phyloP scores from a whole-genome alignment of 2,329 filamentous ascomycete genomes.

The Colletotrichum sp. region DNA sequence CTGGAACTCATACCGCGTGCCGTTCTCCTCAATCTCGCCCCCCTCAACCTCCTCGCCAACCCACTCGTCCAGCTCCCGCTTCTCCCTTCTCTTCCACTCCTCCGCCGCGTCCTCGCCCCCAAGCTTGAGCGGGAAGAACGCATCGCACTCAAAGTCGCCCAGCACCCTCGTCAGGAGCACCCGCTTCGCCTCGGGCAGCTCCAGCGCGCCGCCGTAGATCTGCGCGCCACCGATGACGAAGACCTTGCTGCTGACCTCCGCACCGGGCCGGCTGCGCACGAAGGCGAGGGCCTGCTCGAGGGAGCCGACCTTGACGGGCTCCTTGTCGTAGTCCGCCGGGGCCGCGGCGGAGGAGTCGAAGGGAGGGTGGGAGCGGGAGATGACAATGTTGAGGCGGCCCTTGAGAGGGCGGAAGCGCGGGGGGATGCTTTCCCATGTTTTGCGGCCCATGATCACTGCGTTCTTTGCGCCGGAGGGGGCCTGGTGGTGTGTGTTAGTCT shows the following conservation, averaged over 20 bases:
- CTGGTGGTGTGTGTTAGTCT: constrained; percentile 22
- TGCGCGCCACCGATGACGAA: constrained; percentile 92
- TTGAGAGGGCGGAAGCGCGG: constrained; percentile 78
- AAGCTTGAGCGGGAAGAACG: constrained; percentile 70
- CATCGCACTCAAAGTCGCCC: constrained; percentile 77
- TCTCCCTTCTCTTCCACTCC: constrained; percentile 24
- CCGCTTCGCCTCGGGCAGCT: constrained; percentile 58
- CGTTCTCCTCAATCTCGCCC: constrained; percentile 66
- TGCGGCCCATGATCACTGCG: constrained; percentile 95
- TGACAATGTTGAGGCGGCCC: constrained; percentile 81
- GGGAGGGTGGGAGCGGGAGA: constrained; percentile 61
- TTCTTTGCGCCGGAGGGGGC: constrained; percentile 52
- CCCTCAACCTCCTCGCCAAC: constrained; percentile 68
- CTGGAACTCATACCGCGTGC: constrained; percentile 72
- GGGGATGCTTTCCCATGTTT: constrained; percentile 94
- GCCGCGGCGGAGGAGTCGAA: constrained; percentile 4
- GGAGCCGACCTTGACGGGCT: constrained; percentile 63
- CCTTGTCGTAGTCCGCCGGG: constrained; percentile 33
- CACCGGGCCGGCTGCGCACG: constrained; percentile 36
- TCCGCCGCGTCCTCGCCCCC: constrained; percentile 36
- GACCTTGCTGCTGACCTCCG: constrained; percentile 59
- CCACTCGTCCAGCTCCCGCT: constrained; percentile 64
- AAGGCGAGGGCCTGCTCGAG: constrained; percentile 62
- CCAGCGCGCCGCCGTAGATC: constrained; percentile 78
- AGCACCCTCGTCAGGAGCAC: constrained; percentile 73